phyloP scores from a whole-genome alignment of 176 grass and related monocot genomes.

The Bonia amplexicaulis region DNA sequence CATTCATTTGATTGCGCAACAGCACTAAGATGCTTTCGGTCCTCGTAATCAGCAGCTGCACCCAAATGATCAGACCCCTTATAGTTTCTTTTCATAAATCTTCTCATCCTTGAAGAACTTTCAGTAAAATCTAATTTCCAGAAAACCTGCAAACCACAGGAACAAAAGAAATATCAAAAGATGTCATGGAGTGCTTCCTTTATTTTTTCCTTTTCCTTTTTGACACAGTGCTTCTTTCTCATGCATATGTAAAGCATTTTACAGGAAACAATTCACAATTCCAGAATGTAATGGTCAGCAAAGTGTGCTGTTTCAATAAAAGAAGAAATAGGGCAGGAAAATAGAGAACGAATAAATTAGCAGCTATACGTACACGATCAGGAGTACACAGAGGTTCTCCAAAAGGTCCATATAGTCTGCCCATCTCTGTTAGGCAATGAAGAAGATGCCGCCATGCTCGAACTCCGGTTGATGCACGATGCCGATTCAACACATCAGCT shows the following conservation, averaged over 20 bases:
- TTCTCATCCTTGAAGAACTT: conserved; percentile 97
- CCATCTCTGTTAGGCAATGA: conserved; percentile 80
- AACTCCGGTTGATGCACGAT: conserved; percentile 62
- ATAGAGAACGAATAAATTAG: conserved; percentile 4
- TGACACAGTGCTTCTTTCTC: conserved; percentile 1
- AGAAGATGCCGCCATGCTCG: conserved; percentile 97
- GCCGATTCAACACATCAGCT: conserved; percentile 63
- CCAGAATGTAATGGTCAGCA: conserved; percentile 24
- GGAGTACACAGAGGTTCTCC: conserved; percentile 57
- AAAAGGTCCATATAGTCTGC: conserved; percentile 87
- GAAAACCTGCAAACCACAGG: conserved; percentile 48
- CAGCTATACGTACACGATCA: conserved; percentile 56
- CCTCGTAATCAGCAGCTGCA: conserved; percentile 90
- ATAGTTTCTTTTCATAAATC: conserved; percentile 93
- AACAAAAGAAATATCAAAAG: conserved; percentile 13
- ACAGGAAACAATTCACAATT: conserved; percentile 7
- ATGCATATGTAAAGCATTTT: conserved; percentile 15
- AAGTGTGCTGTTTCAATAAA: conserved; percentile 19
- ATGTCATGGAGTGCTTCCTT: neutral
- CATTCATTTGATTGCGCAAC: conserved; percentile 39
- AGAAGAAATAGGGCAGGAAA: neutral
- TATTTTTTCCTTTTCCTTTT: neutral
- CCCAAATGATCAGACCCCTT: conserved; percentile 92
- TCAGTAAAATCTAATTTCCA: conserved; percentile 97
- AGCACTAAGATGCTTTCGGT: conserved; percentile 55